Evolutionary conservation across 2,329 filamentous ascomycete species (phyloP), one percentile per base, ranked within the genome.

Genomic region (Sclerotinia trifoliorum): DNA sequence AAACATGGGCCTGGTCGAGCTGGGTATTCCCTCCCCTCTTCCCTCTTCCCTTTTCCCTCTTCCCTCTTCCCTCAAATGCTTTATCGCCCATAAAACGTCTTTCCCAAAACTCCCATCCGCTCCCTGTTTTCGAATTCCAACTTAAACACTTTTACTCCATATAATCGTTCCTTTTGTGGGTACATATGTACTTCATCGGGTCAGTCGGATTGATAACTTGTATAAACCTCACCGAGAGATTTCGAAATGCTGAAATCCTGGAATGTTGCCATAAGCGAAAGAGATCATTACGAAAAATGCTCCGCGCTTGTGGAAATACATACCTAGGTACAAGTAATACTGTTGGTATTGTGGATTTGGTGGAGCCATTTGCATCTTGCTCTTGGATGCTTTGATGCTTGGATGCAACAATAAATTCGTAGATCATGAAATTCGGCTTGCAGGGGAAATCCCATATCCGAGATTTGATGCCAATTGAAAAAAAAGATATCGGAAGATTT

Each of bases 101-200:
- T 49, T 62, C 29, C 39, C 39, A 42, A 42, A 42, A 42, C 8
- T 42, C 15, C 46, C 49, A 39, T 62, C 29, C 58, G 44, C 26
- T 48, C 42, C 8, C 6, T 39, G 58, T 62, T 35, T 49, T 46
- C 49, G 13, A 51, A 46, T 61, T 62, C 29, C 44, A 62, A 39
- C 29, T 35, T 56, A 2, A 56, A 56, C 35, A 35, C 35, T 26
- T 35, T 10, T n/a, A 26, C 39, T n/a, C 19, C 29, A 42, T 19
- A 39, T 63, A 63, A 51, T 63, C 60, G 60, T 63, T 63, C 60
- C 60, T 63, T 52, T 62, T 62, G 60, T 62, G 60, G 60, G 46
- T 39, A 62, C 46, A 51, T 26, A 42, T 42, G 60, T 62, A 21
- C 29, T 7, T 51, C 32, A 1, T 63, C 46, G 29, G 46, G 46